A percentile compares a stretch with the other conserved stretches of the same genome.
Conservation (phyloP, 1,139 yeast genomes). For the Starmera stellimalicola region DNA sequence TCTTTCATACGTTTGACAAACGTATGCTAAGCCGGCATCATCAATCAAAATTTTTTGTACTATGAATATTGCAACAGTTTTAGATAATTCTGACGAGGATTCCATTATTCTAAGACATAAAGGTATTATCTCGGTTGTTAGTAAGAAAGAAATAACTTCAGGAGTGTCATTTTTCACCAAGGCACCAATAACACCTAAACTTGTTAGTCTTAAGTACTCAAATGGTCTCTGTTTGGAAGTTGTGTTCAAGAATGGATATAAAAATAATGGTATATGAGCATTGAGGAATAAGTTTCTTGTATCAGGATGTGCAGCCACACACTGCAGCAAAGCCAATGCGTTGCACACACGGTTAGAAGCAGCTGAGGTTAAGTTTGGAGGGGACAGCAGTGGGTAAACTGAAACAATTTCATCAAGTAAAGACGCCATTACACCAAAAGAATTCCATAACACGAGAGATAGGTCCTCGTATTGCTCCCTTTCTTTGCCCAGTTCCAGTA, state of each 20-base stretch:
- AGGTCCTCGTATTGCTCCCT: slow-evolving; percentile 92
- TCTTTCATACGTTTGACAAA: slow-evolving; percentile 91
- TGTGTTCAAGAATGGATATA: slow-evolving; percentile 89
- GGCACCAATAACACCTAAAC: slow-evolving; percentile 95
- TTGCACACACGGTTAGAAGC: slow-evolving; percentile 94
- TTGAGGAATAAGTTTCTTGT: slow-evolving; percentile 76
- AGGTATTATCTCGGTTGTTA: slow-evolving; percentile 93
- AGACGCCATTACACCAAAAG: slow-evolving; percentile 94
- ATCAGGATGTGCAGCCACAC: slow-evolving; percentile 92
- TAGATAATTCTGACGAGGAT: slow-evolving; percentile 84
- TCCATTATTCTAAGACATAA: slow-evolving; percentile 92
- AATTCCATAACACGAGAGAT: slow-evolving; percentile 89
- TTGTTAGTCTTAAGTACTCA: slow-evolving; percentile 85
- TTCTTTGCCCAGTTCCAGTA: slow-evolving; percentile 84
- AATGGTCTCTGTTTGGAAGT: slow-evolving; percentile 87
- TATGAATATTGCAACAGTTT: slow-evolving; percentile 93
- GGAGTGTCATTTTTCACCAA: slow-evolving; percentile 92
- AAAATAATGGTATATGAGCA: slow-evolving; percentile 86
- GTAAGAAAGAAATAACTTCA: slow-evolving; percentile 82
- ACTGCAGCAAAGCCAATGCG: slow-evolving; percentile 87
- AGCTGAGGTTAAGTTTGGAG: slow-evolving; percentile 77
- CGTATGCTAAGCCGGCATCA: slow-evolving; percentile 83
- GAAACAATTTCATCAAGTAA: slow-evolving; percentile 81
- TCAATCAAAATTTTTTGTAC: slow-evolving; percentile 87
- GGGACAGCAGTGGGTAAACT: slow-evolving; percentile 82